Evolutionary conservation across 148 eudicot species (phyloP), one percentile per base, ranked within the genome.

Genomic region (Rhododendron griersonianum): DNA sequence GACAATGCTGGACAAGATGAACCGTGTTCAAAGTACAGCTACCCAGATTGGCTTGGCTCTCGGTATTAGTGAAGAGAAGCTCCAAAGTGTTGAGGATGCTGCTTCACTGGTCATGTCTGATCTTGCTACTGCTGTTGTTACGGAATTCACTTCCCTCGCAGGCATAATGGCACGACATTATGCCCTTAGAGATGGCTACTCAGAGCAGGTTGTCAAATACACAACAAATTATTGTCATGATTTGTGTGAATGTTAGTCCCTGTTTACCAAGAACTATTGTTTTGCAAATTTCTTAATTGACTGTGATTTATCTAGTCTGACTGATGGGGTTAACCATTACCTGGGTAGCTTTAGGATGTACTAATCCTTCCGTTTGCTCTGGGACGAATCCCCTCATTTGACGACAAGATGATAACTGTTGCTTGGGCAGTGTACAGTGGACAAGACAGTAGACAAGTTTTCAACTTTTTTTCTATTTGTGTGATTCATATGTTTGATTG

Each of bases 151-250:
- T 85, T 91, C 99, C 55, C 91, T 97, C 37, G 88, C 98, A 14
- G 99, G 99, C 83, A 91, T 93, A 87, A 95, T 97, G 99, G 99
- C 95, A 23, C 96, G 95, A 4, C 98, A 97, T 86, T 95, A 97
- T 93, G 99, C 99, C 81, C 93, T 93, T 44, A 93, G 98, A 90
- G 98, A 97, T 85, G 99, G 99, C 88, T 94, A 93, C 81, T 91
- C 99, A 30, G 94, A 92, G 87, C 91, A 97, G 99, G 99, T 97
- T 83, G 75, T 55, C 81, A 16, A 48, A 39, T 76, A 15, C 30
- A 9, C 0, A 47, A 74, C 33, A 53, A 5, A 23, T 71, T 65
- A 30, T 50, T 74, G 11, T 50, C 67, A 30, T 1, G 4, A 74
- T 35, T 73, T 11, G 33, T 47, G 11, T 47, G 44, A 35, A 2